phyloP scores from a whole-genome alignment of 805 yeast species.

The Starmerella potacharoeniae region DNA sequence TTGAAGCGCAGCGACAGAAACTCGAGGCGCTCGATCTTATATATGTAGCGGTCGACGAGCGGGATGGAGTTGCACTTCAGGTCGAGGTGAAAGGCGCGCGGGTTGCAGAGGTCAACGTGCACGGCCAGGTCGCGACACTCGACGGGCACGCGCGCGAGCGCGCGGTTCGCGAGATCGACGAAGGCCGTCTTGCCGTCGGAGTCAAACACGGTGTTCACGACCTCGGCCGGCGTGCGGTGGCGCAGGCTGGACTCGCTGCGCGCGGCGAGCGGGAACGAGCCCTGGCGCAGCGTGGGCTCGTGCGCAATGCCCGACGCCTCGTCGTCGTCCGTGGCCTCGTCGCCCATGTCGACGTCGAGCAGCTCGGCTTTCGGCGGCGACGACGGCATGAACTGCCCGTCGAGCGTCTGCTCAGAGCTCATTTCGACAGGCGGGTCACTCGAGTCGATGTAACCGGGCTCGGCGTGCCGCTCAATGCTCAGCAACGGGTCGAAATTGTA shows the following conservation, averaged over 20 bases:
- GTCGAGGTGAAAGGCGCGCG: conserved; percentile 24
- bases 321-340: conserved; percentile 7
- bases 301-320: not conserved
- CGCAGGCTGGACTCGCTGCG: conserved; percentile 6
- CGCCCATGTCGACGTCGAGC: conserved; percentile 4
- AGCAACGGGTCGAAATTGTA: conserved; percentile 15
- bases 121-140: conserved; percentile 29
- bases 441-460: conserved; percentile 11
- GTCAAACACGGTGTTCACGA: conserved; percentile 9
- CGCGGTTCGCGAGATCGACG: conserved; percentile 20
- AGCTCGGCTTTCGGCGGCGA: conserved; percentile 15
- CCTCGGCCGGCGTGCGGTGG: conserved; percentile 2
- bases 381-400: conserved; percentile 8
- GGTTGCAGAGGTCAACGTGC: conserved; percentile 19
- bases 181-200: not conserved
- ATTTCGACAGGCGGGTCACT: conserved; percentile 9
- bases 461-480: conserved; percentile 12
- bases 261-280: conserved; percentile 5
- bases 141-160: conserved; percentile 26
- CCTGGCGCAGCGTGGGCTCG: conserved; percentile 1
- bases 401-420: conserved; percentile 1
- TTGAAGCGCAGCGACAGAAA: conserved; percentile 30
- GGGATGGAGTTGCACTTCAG: conserved; percentile 26
- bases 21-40: conserved; percentile 27
- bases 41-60: conserved; percentile 25